phyloP scores from a whole-genome alignment of 768 basidiomycete genomes.

The Kwoniella sp. region DNA sequence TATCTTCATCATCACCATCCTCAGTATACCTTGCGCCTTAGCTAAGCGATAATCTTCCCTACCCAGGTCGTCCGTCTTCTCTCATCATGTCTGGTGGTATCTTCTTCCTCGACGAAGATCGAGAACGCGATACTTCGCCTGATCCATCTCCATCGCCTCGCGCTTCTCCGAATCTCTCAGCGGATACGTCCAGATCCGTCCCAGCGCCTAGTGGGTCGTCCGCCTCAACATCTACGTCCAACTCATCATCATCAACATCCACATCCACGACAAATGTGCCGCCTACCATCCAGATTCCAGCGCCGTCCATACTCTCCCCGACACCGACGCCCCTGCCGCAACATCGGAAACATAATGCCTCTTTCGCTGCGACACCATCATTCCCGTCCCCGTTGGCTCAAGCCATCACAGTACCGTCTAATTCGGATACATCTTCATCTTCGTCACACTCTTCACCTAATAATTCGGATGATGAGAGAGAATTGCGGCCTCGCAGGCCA shows the following conservation, averaged over 20 bases:
- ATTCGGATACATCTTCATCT: conserved; percentile 42
- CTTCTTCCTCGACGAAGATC: conserved; percentile 46
- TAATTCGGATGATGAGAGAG: conserved; percentile 33
- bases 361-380: conserved; percentile 46
- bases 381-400: conserved; percentile 49
- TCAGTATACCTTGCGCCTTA: too few species aligned
- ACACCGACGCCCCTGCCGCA: conserved; percentile 32
- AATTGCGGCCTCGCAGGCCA: conserved; percentile 9
- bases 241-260: background rate
- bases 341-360: conserved; percentile 35
- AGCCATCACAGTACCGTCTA: conserved; percentile 43
- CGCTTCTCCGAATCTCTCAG: conserved; percentile 12
- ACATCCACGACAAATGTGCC: background rate
- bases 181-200: conserved; percentile 4
- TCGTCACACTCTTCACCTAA: conserved; percentile 35
- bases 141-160: conserved; percentile 31
- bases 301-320: conserved; percentile 19
- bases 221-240: background rate
- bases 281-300: conserved; percentile 23
- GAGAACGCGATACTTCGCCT: conserved; percentile 18
- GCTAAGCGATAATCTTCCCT: too few species aligned
- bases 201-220: conserved; percentile 3
- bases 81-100: conserved; percentile 38
- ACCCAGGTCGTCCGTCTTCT: background rate
- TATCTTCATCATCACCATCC: too few species aligned